Base-by-base conservation (phyloP, 257 asterid genomes). In the Solanum arcanum region DNA sequence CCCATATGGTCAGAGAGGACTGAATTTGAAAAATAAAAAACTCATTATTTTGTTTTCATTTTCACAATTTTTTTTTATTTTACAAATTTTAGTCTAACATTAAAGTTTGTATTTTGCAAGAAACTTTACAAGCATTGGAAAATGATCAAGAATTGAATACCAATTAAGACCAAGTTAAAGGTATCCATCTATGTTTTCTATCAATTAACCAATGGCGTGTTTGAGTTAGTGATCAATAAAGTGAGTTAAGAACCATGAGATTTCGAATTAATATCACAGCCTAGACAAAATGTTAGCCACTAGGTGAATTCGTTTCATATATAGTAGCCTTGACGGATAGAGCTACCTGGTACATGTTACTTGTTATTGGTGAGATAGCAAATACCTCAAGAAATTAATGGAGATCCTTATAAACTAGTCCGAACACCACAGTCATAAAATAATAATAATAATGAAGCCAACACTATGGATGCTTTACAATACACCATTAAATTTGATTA, bases 291-390 rank as follows among this genome's bases (percentile, higher is more conserved):
- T 23, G 11, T 0, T 37, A 37, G 39, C 2, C 2, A 37, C 7
- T 23, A 62, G 29, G 15, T 62, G 31, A 62, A 10, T 23, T 23
- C 1, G 4, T 62, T 10, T 9, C 1, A 62, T 10, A 10, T 23
- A 23, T 56, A 0, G 0, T 62, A 62, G 31, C 1, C 29, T 2
- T 62, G 3, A 9, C 4, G 69, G 2, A 60, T 23, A 60, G 7
- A 60, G 13, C 5, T 60, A 60, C 27, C 12, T 21, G 27, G 0
- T 60, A 60, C 29, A 23, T 60, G 27, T 21, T 23, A 3, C 0
- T 3, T 60, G 27, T 21, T 23, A 9, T 0, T 3, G 6, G 2
- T 21, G 27, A 3, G 13, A 0, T 4, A n/a, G 0, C 7, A 60
- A 1, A 5, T 62, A 23, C 2, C 31, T 3, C 31, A n/a, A 2